Conservation (phyloP, 495 filamentous ascomycete genomes). For the Neurospora sp. region DNA sequence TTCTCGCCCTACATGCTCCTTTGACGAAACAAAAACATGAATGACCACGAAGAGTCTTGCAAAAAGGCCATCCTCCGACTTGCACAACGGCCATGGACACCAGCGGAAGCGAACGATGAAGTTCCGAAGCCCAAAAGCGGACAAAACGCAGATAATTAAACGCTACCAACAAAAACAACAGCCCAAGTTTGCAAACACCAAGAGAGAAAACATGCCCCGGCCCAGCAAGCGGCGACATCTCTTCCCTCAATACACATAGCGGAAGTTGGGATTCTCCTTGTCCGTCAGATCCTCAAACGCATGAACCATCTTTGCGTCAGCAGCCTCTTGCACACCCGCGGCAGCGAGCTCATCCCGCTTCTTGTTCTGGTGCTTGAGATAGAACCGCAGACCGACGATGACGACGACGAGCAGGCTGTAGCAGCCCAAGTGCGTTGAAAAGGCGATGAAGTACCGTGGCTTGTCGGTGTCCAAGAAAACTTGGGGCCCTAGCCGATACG, state of each 20-base stretch:
- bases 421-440: conserved; percentile 45
- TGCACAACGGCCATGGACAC: neutral
- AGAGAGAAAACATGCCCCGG: neutral
- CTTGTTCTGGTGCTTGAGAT: conserved; percentile 37
- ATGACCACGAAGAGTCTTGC: neutral
- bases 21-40: neutral
- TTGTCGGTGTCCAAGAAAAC: conserved; percentile 41
- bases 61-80: neutral
- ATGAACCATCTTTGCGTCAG: conserved; percentile 33
- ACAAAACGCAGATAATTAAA: neutral
- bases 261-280: conserved; percentile 46
- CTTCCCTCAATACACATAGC: conserved; percentile 29
- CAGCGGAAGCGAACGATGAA: neutral
- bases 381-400: conserved; percentile 36
- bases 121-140: neutral
- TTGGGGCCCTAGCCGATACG: conserved; percentile 29
- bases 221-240: neutral
- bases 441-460: conserved; percentile 45
- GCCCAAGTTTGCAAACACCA: neutral
- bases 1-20: neutral
- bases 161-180: neutral
- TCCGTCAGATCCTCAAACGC: conserved; percentile 53
- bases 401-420: conserved; percentile 39
- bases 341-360: conserved; percentile 35
- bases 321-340: conserved; percentile 29